Evolutionary conservation across 1,284 basidiomycete genomes (phyloP).

Genomic region (Cystobasidiaceae sp.): DNA sequence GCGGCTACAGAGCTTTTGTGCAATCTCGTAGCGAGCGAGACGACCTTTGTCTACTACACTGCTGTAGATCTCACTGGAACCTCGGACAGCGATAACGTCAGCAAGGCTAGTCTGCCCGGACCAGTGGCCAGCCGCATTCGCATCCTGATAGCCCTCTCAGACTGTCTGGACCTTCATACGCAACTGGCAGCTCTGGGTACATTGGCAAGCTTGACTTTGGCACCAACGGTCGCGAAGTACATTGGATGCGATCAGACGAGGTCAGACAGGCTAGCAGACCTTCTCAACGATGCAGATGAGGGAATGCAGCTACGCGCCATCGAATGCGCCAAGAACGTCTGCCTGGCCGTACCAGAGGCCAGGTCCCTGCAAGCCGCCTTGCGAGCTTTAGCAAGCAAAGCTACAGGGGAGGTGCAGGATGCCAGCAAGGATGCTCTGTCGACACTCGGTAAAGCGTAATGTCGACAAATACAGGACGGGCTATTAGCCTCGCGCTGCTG

Average conservation of each 20-base stretch:
- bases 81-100: background rate
- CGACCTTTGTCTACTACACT: slow-evolving; percentile 63
- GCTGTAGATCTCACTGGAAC: slow-evolving; percentile 10
- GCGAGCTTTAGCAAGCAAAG: no score
- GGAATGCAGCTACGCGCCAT: slow-evolving; percentile 24
- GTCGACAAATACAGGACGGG: no score
- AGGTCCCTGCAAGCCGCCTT: background rate
- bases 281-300: background rate
- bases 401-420: no score
- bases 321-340: slow-evolving; percentile 20
- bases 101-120: slow-evolving; percentile 5
- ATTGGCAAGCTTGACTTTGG: slow-evolving; percentile 56
- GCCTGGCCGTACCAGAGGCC: no score
- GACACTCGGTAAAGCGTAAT: no score
- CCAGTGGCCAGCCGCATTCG: slow-evolving; percentile 62
- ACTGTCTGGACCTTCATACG: slow-evolving; percentile 75
- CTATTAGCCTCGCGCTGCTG: no score
- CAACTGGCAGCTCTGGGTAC: slow-evolving; percentile 78
- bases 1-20: slow-evolving; percentile 87
- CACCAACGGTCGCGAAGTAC: background rate
- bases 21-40: slow-evolving; percentile 75
- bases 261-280: background rate
- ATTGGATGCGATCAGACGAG: background rate
- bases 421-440: no score
- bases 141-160: slow-evolving; percentile 73